phyloP scores from a whole-genome alignment of 2,329 filamentous ascomycete genomes.

The Aspergillus sp. region DNA sequence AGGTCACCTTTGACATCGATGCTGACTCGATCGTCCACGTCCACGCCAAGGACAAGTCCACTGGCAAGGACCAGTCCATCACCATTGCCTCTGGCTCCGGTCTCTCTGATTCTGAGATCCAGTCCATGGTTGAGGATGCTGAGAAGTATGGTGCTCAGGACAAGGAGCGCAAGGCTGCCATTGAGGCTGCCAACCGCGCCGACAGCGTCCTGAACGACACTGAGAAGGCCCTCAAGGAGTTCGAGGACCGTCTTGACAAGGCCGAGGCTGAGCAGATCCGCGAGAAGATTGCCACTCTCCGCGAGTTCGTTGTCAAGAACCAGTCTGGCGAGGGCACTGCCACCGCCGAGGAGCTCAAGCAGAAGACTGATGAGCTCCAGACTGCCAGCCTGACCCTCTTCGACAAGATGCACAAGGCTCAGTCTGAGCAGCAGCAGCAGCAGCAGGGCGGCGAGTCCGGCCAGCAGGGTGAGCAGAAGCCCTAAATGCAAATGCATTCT shows the following conservation, averaged over 20 bases:
- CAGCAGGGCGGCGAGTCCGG: conserved; percentile 43
- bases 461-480: conserved; percentile 66
- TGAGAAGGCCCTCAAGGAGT: conserved; percentile 97
- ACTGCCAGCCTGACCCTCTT: conserved; percentile 93
- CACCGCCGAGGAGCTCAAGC: conserved; percentile 91
- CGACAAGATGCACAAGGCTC: conserved; percentile 99
- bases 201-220: conserved; percentile 97
- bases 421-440: conserved; percentile 61
- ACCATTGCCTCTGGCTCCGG: conserved; percentile 97
- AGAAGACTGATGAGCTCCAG: conserved; percentile 98
- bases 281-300: conserved; percentile 84
- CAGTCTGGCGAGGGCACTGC: conserved; percentile 85
- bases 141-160: conserved; percentile 94
- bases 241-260: conserved; percentile 95
- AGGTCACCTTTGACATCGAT: conserved; percentile 98
- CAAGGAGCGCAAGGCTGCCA: conserved; percentile 93
- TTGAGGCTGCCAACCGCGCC: conserved; percentile 95
- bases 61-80: conserved; percentile 99
- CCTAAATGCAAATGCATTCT: conserved; percentile 42
- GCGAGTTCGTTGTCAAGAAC: conserved; percentile 89
- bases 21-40: conserved; percentile 98
- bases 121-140: conserved; percentile 96
- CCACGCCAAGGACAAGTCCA: conserved; percentile 98
- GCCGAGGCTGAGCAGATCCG: conserved; percentile 86
- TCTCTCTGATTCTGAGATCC: conserved; percentile 90